Evolutionary conservation across 352 stramenopile genomes (phyloP).

Genomic region (Globisporangium radiosum): DNA sequence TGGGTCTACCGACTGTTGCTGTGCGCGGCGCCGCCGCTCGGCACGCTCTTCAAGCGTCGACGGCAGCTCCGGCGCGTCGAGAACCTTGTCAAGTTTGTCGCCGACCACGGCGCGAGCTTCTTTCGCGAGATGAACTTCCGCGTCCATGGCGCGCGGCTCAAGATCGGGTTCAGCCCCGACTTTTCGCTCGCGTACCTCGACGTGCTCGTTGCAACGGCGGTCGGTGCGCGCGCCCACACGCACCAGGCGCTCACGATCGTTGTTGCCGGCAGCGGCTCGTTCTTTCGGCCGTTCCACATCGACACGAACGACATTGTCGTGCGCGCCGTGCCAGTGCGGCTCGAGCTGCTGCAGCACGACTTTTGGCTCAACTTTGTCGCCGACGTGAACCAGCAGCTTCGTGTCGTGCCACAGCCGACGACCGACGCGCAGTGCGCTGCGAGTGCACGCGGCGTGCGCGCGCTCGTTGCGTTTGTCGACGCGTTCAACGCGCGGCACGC

Average conservation of each 20-base stretch:
- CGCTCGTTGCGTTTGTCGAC: slow-evolving; percentile 41
- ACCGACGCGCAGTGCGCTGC: slow-evolving; percentile 25
- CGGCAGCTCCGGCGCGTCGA: slow-evolving; percentile 61
- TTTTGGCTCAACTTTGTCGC: slow-evolving; percentile 85
- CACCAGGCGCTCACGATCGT: slow-evolving; percentile 32
- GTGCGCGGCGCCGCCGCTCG: slow-evolving; percentile 33
- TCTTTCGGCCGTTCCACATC: slow-evolving; percentile 73
- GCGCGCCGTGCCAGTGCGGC: slow-evolving; percentile 53
- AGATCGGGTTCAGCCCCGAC: slow-evolving; percentile 79
- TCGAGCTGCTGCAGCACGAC: slow-evolving; percentile 65
- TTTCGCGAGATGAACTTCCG: slow-evolving; percentile 80
- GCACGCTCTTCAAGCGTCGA: slow-evolving; percentile 58
- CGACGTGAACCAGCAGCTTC: slow-evolving; percentile 62
- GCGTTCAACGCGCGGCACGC: slow-evolving; percentile 61
- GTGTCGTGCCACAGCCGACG: slow-evolving; percentile 53
- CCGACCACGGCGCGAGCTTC: slow-evolving; percentile 61
- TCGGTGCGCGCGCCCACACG: slow-evolving; percentile 4
- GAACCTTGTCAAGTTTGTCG: slow-evolving; percentile 58
- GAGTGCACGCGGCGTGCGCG: slow-evolving; percentile 21
- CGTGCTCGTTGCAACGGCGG: slow-evolving; percentile 43
- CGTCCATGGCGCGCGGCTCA: slow-evolving; percentile 64
- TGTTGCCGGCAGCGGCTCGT: slow-evolving; percentile 68
- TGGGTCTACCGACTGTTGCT: slow-evolving; percentile 58
- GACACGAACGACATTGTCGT: slow-evolving; percentile 83
- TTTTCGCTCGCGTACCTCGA: slow-evolving; percentile 83